Evolutionary conservation across 2,329 filamentous ascomycete genomes (phyloP).

Genomic region (Cryphonectria parasitica): DNA sequence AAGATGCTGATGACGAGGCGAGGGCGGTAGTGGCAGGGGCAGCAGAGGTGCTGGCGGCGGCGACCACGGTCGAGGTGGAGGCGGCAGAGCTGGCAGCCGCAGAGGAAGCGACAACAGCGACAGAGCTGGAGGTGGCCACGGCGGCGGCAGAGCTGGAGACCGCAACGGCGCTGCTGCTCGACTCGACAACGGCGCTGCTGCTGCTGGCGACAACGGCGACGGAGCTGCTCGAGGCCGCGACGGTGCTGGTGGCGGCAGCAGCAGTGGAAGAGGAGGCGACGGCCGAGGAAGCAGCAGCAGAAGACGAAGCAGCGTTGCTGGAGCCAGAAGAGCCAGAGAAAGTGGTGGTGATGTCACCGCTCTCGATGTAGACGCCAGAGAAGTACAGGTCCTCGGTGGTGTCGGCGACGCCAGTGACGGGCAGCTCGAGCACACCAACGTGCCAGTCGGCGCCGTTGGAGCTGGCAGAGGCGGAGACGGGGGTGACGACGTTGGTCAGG

Average conservation of each 20-base stretch:
- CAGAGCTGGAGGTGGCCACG: background rate
- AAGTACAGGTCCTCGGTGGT: conserved; percentile 68
- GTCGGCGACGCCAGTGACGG: conserved; percentile 54
- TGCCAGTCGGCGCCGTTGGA: conserved; percentile 72
- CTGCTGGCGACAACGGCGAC: background rate
- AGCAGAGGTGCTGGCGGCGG: conserved; percentile 19
- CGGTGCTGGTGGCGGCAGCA: conserved; percentile 4
- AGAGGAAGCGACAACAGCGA: conserved; percentile 10
- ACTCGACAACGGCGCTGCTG: conserved; percentile 5
- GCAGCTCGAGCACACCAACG: conserved; percentile 66
- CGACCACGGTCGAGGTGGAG: conserved; percentile 11
- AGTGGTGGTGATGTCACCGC: conserved; percentile 41
- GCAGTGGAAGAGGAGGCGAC: background rate
- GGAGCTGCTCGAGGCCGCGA: background rate
- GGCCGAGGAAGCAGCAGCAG: background rate
- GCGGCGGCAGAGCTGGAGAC: conserved; percentile 8
- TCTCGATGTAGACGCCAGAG: conserved; percentile 70
- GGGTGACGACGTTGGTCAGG: conserved; percentile 58
- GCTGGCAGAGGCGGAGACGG: conserved; percentile 59
- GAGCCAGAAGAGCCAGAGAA: conserved; percentile 25
- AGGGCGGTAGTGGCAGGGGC: conserved; percentile 23
- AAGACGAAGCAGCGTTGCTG: conserved; percentile 18
- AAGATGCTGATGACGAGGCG: conserved; percentile 8
- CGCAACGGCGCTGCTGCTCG: conserved; percentile 20
- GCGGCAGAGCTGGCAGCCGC: conserved; percentile 12